Base-by-base conservation (phyloP, 768 basidiomycete species). In the Tremella yokohamensis region DNA sequence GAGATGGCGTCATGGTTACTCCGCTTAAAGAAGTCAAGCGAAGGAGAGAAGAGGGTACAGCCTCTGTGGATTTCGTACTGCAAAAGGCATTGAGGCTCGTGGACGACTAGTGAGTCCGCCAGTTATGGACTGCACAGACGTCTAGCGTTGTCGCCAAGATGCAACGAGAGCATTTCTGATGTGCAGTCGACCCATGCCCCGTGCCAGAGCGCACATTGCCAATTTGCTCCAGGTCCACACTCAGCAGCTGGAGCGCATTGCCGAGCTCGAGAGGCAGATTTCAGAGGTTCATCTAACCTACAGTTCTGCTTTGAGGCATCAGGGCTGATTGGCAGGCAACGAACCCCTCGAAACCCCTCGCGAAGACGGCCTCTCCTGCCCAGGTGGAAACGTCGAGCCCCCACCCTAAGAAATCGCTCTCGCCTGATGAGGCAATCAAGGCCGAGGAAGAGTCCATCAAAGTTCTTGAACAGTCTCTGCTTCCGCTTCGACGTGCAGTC, bases 101-200 rank as follows among this genome's bases (percentile, higher is more conserved):
- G 18, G 75, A 76, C 51, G 69, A 74, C 52, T 76, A 76, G 74
- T 76, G 51, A 73, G 74, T 70, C 20, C 54, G 19, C 49, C 16
- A 13, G 6, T 2, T 49, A 11, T 34, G 40, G n/a, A n/a, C n/a
- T n/a, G n/a, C n/a, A n/a, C n/a, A 40, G 37, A 40, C 26, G 15
- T 40, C 40, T 16, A 16, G n/a, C n/a, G n/a, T n/a, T n/a, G n/a
- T n/a, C n/a, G n/a, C n/a, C n/a, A n/a, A n/a, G n/a, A 34, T 11
- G 29, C 29, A 11, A 34, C 6, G 29, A 11, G 29, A 34, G 29
- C 29, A 34, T 34, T 4, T 8, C 51, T 52, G 18, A 52, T 22
- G 8, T 16, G 2, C 44, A 75, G 74, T 48, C 68, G 66, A 13
- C 69, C 75, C 11, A 74, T 73, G 75, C 75, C 75, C 12, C 40